phyloP scores from a whole-genome alignment of 2,329 filamentous ascomycete species.

The Sarocladiaceae sp. region DNA sequence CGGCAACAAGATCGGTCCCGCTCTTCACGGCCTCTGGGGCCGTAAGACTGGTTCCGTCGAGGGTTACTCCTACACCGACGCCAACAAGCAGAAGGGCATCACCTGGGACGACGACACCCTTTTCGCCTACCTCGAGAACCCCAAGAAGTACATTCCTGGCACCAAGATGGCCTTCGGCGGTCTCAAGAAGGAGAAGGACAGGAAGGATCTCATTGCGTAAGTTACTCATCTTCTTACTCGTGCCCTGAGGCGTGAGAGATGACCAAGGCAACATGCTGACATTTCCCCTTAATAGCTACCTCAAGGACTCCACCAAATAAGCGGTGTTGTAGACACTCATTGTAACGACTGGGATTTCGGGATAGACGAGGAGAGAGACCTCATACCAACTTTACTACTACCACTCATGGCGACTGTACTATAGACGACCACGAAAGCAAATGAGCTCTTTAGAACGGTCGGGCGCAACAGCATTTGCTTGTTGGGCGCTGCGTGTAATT shows the following conservation, averaged over 20 bases:
- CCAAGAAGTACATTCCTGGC: constrained; percentile 99
- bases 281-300: constrained; percentile 42
- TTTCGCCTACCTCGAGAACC: constrained; percentile 99
- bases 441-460: constrained; percentile 20
- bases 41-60: constrained; percentile 88
- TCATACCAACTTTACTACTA: no score
- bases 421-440: constrained; percentile 27
- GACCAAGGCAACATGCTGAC: constrained; percentile 18
- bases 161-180: constrained; percentile 99
- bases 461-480: constrained; percentile 17
- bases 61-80: constrained; percentile 96
- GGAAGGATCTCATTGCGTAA: constrained; percentile 97
- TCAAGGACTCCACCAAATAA: constrained; percentile 66
- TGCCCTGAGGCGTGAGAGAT: neutral
- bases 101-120: constrained; percentile 81
- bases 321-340: constrained; percentile 22
- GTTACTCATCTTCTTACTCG: constrained; percentile 27
- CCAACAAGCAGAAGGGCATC: constrained; percentile 97
- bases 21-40: constrained; percentile 95
- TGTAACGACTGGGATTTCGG: constrained; percentile 26
- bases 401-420: constrained; percentile 26
- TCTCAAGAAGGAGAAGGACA: constrained; percentile 99
- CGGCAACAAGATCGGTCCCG: constrained; percentile 97
- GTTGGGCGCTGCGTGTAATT: constrained; percentile 24
- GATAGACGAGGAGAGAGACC: constrained; percentile 27